Percentiles rank a stretch among this genome's conserved stretches.
Conservation (phyloP, 192 early-diverging fungal genomes). For the Coemansia sp. region DNA sequence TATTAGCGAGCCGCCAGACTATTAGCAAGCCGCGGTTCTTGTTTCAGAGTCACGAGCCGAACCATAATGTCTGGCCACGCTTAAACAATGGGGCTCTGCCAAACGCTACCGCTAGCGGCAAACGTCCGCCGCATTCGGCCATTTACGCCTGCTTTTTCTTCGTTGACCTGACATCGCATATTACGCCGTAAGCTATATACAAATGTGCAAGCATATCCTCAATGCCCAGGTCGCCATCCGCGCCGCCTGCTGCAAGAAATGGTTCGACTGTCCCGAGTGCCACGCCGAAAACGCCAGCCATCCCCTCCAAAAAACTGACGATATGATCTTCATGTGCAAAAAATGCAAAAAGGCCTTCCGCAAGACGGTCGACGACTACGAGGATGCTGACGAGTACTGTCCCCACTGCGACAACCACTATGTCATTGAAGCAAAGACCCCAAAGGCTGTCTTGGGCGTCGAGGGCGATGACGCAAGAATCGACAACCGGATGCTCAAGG, state of each 20-base stretch:
- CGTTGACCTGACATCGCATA: background rate
- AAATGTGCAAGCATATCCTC: conserved; percentile 95
- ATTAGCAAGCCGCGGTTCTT: background rate
- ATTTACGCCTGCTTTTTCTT: background rate
- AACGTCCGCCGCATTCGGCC: no score
- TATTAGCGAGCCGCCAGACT: background rate
- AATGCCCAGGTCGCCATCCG: conserved; percentile 95
- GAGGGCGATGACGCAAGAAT: conserved; percentile 92
- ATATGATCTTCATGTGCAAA: conserved; percentile 97
- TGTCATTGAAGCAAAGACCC: conserved; percentile 89
- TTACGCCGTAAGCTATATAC: background rate
- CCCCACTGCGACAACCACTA: conserved; percentile 99
- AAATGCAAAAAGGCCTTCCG: conserved; percentile 99
- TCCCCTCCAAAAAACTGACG: conserved; percentile 71
- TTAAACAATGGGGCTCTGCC: background rate
- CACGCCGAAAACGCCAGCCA: conserved; percentile 81
- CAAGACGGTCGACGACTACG: conserved; percentile 83
- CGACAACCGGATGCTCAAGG: conserved; percentile 63
- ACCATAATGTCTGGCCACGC: conserved; percentile 13
- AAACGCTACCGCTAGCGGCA: background rate
- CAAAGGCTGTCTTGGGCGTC: conserved; percentile 78
- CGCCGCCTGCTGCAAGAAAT: conserved; percentile 89
- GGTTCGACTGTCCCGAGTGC: conserved; percentile 98
- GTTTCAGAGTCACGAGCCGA: background rate
- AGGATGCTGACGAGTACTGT: conserved; percentile 95